Evolutionary conservation across 1,284 basidiomycete genomes (phyloP).

Genomic region (Malassezia vespertilionis): DNA sequence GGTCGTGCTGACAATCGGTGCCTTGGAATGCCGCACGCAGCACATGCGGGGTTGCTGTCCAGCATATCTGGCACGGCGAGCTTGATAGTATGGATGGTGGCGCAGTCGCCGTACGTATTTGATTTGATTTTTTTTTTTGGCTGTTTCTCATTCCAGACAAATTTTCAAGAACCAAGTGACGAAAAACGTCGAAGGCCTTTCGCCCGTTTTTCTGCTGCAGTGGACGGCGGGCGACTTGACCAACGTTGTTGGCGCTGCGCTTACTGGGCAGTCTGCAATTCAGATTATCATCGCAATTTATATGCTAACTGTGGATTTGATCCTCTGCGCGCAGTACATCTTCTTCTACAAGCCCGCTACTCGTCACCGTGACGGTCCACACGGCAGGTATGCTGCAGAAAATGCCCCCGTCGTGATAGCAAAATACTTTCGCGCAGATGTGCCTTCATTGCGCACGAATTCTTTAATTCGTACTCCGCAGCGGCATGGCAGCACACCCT

Average conservation of each 20-base stretch:
- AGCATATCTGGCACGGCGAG: slow-evolving; percentile 27
- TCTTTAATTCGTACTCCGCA: too few species aligned
- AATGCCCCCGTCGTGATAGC: not conserved
- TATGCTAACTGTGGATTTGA: slow-evolving; percentile 12
- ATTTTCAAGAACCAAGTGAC: slow-evolving; percentile 38
- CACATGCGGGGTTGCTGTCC: too few species aligned
- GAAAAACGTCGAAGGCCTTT: slow-evolving; percentile 36
- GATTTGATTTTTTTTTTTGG: too few species aligned
- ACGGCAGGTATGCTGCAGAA: not conserved
- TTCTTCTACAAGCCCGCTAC: not conserved
- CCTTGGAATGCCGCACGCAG: too few species aligned
- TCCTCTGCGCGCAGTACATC: slow-evolving; percentile 8
- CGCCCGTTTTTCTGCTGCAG: slow-evolving; percentile 39
- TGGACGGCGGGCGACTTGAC: slow-evolving; percentile 45
- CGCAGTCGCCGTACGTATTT: slow-evolving; percentile 32
- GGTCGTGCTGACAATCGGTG: too few species aligned
- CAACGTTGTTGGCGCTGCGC: slow-evolving; percentile 38
- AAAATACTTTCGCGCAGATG: not conserved
- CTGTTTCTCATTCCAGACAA: slow-evolving; percentile 17
- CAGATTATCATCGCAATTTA: slow-evolving; percentile 32
- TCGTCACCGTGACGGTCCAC: slow-evolving; percentile 1
- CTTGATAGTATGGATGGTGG: slow-evolving; percentile 43
- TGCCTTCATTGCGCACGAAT: not conserved
- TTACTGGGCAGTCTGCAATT: slow-evolving; percentile 41
- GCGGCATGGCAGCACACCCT: too few species aligned